Percentiles rank a stretch among this genome's conserved stretches.
Conservation (phyloP, 2,329 filamentous ascomycete species). For the Tolypocladium pustulatum region DNA sequence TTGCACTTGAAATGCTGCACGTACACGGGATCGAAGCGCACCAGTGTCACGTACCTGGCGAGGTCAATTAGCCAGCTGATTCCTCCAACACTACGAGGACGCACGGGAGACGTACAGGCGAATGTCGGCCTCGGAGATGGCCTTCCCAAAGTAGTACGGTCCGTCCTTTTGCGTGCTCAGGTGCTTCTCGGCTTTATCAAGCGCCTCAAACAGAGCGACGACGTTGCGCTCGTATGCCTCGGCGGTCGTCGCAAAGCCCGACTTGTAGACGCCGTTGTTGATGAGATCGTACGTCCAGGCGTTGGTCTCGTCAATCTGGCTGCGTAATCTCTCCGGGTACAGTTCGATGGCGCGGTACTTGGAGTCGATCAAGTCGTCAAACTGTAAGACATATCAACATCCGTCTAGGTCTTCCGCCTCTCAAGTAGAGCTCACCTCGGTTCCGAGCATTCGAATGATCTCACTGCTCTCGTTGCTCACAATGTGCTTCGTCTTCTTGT, state of each 20-base stretch:
- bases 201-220: conserved; percentile 56
- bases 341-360: conserved; percentile 52
- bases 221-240: conserved; percentile 74
- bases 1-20: conserved; percentile 88
- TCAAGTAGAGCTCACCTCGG: conserved; percentile 39
- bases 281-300: conserved; percentile 69
- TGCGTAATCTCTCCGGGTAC: conserved; percentile 54
- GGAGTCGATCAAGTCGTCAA: conserved; percentile 58
- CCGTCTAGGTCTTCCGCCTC: neutral
- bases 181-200: conserved; percentile 68
- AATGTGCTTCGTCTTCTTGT: conserved; percentile 64
- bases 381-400: conserved; percentile 27
- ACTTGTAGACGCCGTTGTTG: conserved; percentile 65
- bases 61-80: too few relatives aligned
- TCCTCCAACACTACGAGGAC: too few relatives aligned
- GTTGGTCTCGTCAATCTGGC: conserved; percentile 65
- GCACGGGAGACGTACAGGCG: conserved; percentile 41
- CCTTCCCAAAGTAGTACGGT: conserved; percentile 65
- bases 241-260: conserved; percentile 77
- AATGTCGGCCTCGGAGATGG: conserved; percentile 74
- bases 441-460: conserved; percentile 84
- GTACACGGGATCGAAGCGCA: conserved; percentile 70
- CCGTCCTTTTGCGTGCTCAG: conserved; percentile 38
- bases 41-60: conserved; percentile 52
- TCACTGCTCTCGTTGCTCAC: conserved; percentile 90